Evolutionary conservation across 2,329 filamentous ascomycete genomes (phyloP).

Genomic region (Alternaria sp.): DNA sequence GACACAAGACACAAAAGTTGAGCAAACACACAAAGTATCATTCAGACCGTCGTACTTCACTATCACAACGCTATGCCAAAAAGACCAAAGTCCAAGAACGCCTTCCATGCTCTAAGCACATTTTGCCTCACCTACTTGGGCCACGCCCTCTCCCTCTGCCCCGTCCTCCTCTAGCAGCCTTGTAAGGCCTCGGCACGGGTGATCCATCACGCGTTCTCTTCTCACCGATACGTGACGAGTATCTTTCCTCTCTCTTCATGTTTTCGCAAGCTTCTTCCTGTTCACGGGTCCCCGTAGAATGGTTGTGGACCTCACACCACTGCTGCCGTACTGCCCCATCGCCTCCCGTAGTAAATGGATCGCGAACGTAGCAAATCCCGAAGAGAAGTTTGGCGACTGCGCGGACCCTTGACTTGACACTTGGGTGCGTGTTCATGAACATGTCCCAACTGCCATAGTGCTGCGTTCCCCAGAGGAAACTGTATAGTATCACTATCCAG

Average conservation of each 20-base stretch:
- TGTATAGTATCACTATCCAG: constrained; percentile 23
- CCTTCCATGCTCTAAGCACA: not conserved
- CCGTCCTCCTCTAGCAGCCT: not conserved
- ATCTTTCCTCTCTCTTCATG: not conserved
- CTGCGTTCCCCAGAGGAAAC: constrained; percentile 19
- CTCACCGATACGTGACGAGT: not conserved
- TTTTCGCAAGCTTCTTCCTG: constrained; percentile 1
- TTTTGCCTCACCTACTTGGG: not conserved
- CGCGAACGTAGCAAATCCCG: constrained; percentile 7
- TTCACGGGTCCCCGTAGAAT: not conserved
- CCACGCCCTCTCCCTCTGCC: not conserved
- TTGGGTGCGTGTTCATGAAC: constrained; percentile 1
- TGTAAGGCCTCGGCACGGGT: constrained; percentile 5
- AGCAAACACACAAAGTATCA: not conserved
- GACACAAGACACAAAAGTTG: not conserved
- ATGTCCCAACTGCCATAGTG: constrained; percentile 2
- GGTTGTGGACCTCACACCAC: constrained; percentile 22
- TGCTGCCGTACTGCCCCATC: constrained; percentile 9
- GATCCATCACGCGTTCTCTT: not conserved
- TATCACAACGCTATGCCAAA: not conserved
- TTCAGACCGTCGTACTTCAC: not conserved
- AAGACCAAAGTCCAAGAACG: not conserved
- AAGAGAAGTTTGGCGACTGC: constrained; percentile 15
- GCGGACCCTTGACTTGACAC: not conserved
- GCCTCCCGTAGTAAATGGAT: constrained; percentile 11